Conservation (phyloP, 352 stramenopile species). For the Phytopythium delawarense region DNA sequence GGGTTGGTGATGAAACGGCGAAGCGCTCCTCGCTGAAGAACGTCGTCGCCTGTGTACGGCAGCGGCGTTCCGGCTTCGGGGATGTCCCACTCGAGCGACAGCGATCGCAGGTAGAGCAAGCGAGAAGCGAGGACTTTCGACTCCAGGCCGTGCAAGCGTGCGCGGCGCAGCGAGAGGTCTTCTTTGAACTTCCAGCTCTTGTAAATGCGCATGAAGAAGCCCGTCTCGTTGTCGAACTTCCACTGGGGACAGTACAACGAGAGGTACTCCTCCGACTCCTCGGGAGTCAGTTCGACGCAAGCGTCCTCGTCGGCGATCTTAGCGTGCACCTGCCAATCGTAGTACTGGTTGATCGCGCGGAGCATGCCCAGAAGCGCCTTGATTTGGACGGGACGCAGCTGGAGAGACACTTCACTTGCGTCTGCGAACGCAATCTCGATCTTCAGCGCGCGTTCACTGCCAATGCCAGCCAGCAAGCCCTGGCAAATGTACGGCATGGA, state of each 20-base stretch:
- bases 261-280: constrained; percentile 57
- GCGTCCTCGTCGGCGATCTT: constrained; percentile 54
- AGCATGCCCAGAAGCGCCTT: constrained; percentile 53
- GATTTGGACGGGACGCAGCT: constrained; percentile 67
- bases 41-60: constrained; percentile 34
- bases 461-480: constrained; percentile 45
- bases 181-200: constrained; percentile 40
- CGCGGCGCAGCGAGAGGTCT: constrained; percentile 27
- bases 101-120: constrained; percentile 54
- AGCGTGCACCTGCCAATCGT: constrained; percentile 62
- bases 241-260: constrained; percentile 52
- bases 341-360: constrained; percentile 54
- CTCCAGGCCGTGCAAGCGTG: constrained; percentile 52
- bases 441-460: constrained; percentile 37
- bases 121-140: constrained; percentile 46
- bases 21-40: constrained; percentile 47
- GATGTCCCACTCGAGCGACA: constrained; percentile 61
- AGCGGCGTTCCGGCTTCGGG: constrained; percentile 50
- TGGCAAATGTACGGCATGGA: constrained; percentile 68
- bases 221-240: constrained; percentile 45
- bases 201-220: constrained; percentile 35
- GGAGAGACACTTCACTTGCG: constrained; percentile 27
- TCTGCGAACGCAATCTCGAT: constrained; percentile 46
- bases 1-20: constrained; percentile 60
- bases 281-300: constrained; percentile 46